These are phyloP conservation scores for Tulasnella sp. DNA, from an alignment of 768 basidiomycete species.

Conservation along the genomic window DNA sequence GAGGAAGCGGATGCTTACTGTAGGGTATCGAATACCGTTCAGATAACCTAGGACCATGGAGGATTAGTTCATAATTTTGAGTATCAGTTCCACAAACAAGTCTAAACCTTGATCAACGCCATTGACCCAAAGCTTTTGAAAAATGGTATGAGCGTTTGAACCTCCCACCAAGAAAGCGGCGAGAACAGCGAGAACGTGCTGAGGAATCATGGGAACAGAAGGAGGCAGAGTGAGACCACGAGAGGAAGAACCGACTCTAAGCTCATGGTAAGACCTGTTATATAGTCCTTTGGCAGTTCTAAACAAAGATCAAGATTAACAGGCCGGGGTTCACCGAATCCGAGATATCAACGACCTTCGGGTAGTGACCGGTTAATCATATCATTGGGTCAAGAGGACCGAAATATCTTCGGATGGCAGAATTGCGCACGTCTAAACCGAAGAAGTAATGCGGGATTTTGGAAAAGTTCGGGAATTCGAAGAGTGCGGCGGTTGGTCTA, in stretches of 20 bases:
- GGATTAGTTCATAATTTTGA: background rate
- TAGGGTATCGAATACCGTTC: slow-evolving; percentile 26
- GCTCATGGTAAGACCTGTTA: background rate
- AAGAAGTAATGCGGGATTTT: background rate
- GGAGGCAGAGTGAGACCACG: background rate
- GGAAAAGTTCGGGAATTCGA: background rate
- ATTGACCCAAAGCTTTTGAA: slow-evolving; percentile 42
- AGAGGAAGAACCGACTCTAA: background rate
- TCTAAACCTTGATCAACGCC: slow-evolving; percentile 27
- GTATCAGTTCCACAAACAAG: background rate
- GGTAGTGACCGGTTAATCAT: background rate
- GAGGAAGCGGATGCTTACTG: background rate
- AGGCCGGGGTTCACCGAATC: background rate
- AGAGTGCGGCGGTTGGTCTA: background rate
- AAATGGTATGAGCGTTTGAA: slow-evolving; percentile 53
- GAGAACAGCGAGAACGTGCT: background rate
- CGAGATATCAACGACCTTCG: slow-evolving; percentile 7
- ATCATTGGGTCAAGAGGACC: background rate
- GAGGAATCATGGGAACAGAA: slow-evolving; percentile 15
- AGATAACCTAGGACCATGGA: background rate
- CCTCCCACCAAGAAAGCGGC: slow-evolving; percentile 12
- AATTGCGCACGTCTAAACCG: background rate
- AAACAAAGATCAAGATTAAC: background rate
- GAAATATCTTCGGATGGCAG: slow-evolving; percentile 13
- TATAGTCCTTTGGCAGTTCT: background rate